Evolutionary conservation across 208 protist genomes (phyloP), one percentile per base, ranked within the genome.

Genomic region (Leishmania guyanensis): DNA sequence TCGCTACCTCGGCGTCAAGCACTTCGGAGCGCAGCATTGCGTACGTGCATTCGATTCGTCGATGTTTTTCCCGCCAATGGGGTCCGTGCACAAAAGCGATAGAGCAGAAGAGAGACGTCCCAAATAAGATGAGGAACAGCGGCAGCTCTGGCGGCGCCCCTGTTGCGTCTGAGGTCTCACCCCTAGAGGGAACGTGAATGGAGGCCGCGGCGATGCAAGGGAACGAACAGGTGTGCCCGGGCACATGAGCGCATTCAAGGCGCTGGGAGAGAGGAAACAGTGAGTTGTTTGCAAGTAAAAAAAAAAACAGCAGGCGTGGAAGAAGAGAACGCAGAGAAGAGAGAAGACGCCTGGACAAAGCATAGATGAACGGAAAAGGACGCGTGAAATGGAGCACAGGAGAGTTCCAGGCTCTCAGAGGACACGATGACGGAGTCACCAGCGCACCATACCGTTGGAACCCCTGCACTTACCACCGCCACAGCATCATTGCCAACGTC

Each of bases 21-120:
- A 96, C 70, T 20, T 95, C 91, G 10, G 90, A 95, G 33, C 81
- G 91, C 58, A 95, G 82, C 90, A 92, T 94, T 39, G 51, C 3
- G 39, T 26, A 50, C 39, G 22, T 3, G 22, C 14, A 20, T 8
- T 54, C 20, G 39, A 16, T 1, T 17, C 39, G 69, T 43, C 46
- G 46, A 6, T 5, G 8, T 12, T 33, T 26, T 16, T 17, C 8
- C 29, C 64, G 33, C 43, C 33, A 14, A 43, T 0, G 6, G 9
- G 16, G 29, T 3, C 1, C 14, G 51, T 17, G 51, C 6, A 10
- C 5, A 12, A 62, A 43, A 10, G 3, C 12, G 33, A n/a, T 46
- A 46, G 8, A 43, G 46, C 0, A 62, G 62, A 60, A n/a, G 0
- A 22, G 16, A 17, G 10, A 58, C n/a, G 9, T 46, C 0, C 14